These are phyloP conservation scores for Nannochloropsis gaditana DNA, from an alignment of 108 stramenopile genomes.

Conservation along the genomic window DNA sequence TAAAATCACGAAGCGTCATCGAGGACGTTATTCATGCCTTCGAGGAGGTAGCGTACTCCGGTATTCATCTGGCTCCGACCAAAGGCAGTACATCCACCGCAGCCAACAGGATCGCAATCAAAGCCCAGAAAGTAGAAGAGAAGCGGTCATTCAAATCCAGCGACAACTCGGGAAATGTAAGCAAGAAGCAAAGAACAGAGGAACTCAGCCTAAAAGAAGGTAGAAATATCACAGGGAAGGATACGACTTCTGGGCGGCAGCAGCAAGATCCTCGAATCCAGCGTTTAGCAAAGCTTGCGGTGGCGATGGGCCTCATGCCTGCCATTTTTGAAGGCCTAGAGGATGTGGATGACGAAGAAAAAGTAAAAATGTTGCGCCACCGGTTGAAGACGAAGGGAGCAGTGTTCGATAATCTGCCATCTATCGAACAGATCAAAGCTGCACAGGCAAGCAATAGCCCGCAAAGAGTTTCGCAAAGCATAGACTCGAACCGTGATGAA, in stretches of 20 bases:
- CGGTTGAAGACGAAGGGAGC: neutral
- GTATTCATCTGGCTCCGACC: neutral
- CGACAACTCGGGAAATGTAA: neutral
- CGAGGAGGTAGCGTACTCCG: neutral
- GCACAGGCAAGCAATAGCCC: neutral
- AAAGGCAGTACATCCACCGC: neutral
- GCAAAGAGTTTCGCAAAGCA: too few species aligned
- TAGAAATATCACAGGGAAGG: neutral
- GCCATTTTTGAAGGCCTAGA: conserved; percentile 15
- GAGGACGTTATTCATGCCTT: conserved; percentile 3
- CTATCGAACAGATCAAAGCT: neutral
- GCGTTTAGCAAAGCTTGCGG: neutral
- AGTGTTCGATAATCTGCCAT: neutral
- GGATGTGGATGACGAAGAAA: neutral
- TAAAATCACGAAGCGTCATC: neutral
- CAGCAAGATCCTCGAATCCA: neutral
- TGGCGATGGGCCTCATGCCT: neutral
- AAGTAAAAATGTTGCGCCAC: neutral
- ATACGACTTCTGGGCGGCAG: neutral
- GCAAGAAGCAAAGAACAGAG: neutral
- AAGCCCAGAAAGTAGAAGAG: neutral
- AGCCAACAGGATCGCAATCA: neutral
- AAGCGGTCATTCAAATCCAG: neutral
- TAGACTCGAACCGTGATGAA: too few species aligned
- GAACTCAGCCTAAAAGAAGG: neutral